Base-by-base conservation (phyloP, 2,329 filamentous ascomycete species). In the Sarocladium kiliense region DNA sequence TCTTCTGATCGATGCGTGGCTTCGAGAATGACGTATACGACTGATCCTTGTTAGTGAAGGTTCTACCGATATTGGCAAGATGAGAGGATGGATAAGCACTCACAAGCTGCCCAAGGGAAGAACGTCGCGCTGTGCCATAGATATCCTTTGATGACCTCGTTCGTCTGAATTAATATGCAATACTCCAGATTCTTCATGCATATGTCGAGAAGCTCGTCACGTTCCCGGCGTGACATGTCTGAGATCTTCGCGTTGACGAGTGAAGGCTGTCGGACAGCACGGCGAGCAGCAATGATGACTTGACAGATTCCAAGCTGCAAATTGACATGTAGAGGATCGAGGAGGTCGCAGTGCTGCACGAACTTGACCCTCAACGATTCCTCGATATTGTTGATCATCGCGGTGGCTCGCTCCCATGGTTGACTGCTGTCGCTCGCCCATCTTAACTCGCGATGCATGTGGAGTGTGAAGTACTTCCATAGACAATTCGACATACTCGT, bases 81-180 rank as follows among this genome's bases (percentile, higher is more conserved):
- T 23, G 41, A 16, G 21, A 25, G 18, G 12, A 23, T 41, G 9
- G 3, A 18, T 19, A 19, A 19, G 49, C 19, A 41, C 51, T 42
- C 12, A 41, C 51, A 54, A 21, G 51, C 51, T 19, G 37, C 51
- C 51, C 51, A 54, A 3, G 51, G 51, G 25, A 54, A 54, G 36
- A 39, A 54, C 3, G 32, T 18, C 4, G 18, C 16, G 23, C 42
- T 54, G 21, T 41, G 16, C 51, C 51, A 54, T 18, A 23, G 16
- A 30, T 18, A 54, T 3, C 51, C 51, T 30, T 42, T 54, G 36
- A 54, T 27, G 18, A 16, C 14, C 18, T 39, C 32, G 18, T 23
- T 54, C n/a, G 36, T 54, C 32, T 39, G 36, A 10, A 37, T 26
- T 18, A 39, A 19, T 4, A 36, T 42, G 23, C 51, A 54, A 27